These are phyloP conservation scores for Sclerotinia sclerotiorum DNA, from an alignment of 2,329 filamentous ascomycete genomes.

Conservation along the genomic window DNA sequence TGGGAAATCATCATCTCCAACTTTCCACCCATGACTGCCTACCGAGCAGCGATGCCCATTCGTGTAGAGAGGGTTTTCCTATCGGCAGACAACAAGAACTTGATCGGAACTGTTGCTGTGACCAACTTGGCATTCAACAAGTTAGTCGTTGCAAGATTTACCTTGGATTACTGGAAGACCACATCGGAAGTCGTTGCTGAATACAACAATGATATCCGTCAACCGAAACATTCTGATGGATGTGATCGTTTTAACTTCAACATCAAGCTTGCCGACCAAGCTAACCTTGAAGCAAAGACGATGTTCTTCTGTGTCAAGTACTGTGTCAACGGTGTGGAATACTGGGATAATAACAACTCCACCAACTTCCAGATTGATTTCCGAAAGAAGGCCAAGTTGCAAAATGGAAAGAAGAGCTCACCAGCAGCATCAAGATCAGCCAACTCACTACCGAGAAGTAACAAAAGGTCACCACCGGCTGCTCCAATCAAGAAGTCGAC, in stretches of 20 bases:
- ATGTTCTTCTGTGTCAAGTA: slow-evolving; percentile 92
- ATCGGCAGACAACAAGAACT: slow-evolving; percentile 80
- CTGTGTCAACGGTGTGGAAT: slow-evolving; percentile 77
- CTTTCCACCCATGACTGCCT: slow-evolving; percentile 68
- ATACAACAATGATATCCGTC: slow-evolving; percentile 75
- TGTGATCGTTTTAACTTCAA: slow-evolving; percentile 91
- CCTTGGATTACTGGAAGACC: slow-evolving; percentile 97
- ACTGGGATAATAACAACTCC: slow-evolving; percentile 89
- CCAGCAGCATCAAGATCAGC: slow-evolving; percentile 52
- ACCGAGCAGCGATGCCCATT: slow-evolving; percentile 66
- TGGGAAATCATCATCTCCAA: slow-evolving; percentile 87
- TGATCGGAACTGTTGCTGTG: slow-evolving; percentile 81
- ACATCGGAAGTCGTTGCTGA: slow-evolving; percentile 93
- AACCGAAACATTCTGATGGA: slow-evolving; percentile 62
- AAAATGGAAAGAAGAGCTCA: slow-evolving; percentile 56
- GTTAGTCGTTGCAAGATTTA: slow-evolving; percentile 86
- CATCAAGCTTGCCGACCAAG: slow-evolving; percentile 88
- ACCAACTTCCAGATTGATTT: slow-evolving; percentile 96
- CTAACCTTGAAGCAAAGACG: slow-evolving; percentile 89
- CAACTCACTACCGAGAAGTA: slow-evolving; percentile 66
- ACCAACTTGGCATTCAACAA: slow-evolving; percentile 91
- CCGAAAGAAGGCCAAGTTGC: slow-evolving; percentile 69
- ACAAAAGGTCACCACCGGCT: slow-evolving; percentile 52
- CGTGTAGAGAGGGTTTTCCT: slow-evolving; percentile 83
- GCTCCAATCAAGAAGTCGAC: slow-evolving; percentile 50